Conservation (phyloP, 106 monocot genomes). For the Xerophyta viscosa region DNA sequence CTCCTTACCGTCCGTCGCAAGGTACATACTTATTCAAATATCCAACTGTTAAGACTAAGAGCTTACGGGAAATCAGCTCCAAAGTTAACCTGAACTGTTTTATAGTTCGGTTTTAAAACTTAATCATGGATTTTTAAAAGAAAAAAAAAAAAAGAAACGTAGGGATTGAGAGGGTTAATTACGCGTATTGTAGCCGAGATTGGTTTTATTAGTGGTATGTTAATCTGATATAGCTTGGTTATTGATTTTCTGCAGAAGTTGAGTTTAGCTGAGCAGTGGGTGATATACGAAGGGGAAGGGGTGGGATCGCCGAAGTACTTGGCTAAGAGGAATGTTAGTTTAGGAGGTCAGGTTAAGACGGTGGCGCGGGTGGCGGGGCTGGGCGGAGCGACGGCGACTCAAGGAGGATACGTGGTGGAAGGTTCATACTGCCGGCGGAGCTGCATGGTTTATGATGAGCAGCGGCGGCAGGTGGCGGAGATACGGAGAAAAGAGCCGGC, state of each 20-base stretch:
- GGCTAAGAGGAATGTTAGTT: slow-evolving; percentile 2
- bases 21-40: too few species aligned
- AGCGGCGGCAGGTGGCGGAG: slow-evolving; percentile 31
- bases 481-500: slow-evolving; percentile 32
- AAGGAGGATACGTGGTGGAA: slow-evolving; percentile 15
- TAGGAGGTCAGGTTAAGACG: slow-evolving; percentile 18
- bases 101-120: too few species aligned
- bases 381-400: slow-evolving; percentile 22
- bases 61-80: too few species aligned
- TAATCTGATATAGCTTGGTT: too few species aligned
- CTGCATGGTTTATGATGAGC: slow-evolving; percentile 30
- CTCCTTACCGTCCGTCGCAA: slow-evolving; percentile 47
- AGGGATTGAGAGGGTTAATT: too few species aligned
- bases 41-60: too few species aligned
- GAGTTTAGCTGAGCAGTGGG: slow-evolving; percentile 49
- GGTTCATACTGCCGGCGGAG: slow-evolving; percentile 38
- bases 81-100: too few species aligned
- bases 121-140: too few species aligned
- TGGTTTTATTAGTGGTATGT: too few species aligned
- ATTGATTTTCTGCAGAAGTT: slow-evolving; percentile 23
- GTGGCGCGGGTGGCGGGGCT: slow-evolving; percentile 13
- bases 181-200: too few species aligned
- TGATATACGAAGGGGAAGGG: slow-evolving; percentile 42
- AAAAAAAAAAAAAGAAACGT: too few species aligned
- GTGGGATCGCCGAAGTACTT: neutral